A percentile compares a stretch with the other conserved stretches of the same genome.
Evolutionary conservation across 768 basidiomycete species (phyloP).

Genomic region (Cantharellus anzutake): DNA sequence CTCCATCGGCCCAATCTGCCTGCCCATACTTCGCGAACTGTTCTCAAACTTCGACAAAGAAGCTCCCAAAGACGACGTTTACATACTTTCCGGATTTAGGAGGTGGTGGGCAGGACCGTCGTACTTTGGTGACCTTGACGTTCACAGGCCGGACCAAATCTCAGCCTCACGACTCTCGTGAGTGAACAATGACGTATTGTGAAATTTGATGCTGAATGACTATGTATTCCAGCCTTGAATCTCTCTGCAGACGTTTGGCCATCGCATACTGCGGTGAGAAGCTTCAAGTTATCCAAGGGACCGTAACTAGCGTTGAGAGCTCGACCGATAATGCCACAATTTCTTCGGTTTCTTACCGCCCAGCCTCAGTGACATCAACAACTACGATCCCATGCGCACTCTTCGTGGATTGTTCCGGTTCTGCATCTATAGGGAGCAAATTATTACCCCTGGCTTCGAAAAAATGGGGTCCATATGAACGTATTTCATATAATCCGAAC

Average conservation of each 20-base stretch:
- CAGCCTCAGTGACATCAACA: not conserved
- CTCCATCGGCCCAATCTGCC: not conserved
- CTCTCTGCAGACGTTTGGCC: not conserved
- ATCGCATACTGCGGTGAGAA: not conserved
- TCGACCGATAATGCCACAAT: not conserved
- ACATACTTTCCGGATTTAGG: not conserved
- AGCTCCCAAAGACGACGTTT: not conserved
- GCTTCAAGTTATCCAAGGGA: not conserved
- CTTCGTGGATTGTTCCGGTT: not conserved
- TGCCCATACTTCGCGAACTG: not conserved
- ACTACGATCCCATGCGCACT: not conserved
- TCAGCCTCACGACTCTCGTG: not conserved
- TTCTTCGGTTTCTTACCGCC: not conserved
- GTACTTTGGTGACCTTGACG: not conserved
- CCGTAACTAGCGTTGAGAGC: not conserved
- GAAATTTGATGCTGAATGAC: not conserved
- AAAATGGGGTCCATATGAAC: not conserved
- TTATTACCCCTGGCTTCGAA: not conserved
- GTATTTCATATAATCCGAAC: not conserved
- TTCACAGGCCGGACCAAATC: not conserved
- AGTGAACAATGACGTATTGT: not conserved
- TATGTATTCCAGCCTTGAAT: not conserved
- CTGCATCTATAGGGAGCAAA: not conserved
- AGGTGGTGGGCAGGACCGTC: not conserved
- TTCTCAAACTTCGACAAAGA: not conserved